phyloP scores from a whole-genome alignment of 768 basidiomycete species.

The Auriscalpium vulgare region DNA sequence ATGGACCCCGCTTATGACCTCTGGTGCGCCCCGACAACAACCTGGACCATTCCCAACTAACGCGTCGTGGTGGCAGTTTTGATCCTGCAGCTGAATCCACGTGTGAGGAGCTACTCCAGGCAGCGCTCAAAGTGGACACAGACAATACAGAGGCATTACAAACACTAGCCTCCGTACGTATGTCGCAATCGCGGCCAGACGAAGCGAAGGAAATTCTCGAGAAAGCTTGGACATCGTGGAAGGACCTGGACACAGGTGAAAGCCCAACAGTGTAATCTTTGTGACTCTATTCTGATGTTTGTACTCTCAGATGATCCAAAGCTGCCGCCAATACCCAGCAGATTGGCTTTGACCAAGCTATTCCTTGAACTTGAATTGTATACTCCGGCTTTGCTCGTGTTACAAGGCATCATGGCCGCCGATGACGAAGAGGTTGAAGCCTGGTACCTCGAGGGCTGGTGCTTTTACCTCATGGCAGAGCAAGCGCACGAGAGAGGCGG shows the following conservation, averaged over 20 bases:
- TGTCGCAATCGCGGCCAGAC: constrained; percentile 79
- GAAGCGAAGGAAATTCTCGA: constrained; percentile 70
- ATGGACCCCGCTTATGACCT: constrained; percentile 88
- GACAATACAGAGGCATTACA: constrained; percentile 75
- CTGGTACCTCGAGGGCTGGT: constrained; percentile 95
- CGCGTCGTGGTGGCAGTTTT: constrained; percentile 39
- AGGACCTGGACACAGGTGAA: constrained; percentile 52
- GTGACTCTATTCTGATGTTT: constrained; percentile 6
- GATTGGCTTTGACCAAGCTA: constrained; percentile 69
- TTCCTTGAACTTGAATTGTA: constrained; percentile 72
- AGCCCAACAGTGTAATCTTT: not conserved
- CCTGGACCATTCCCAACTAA: too few relatives aligned
- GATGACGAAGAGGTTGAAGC: constrained; percentile 87
- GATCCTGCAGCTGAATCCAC: constrained; percentile 75
- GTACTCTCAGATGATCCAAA: constrained; percentile 47
- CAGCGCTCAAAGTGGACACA: constrained; percentile 69
- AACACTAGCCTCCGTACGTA: constrained; percentile 74
- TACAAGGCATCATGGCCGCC: constrained; percentile 70
- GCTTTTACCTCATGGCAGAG: constrained; percentile 78
- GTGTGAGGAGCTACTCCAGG: constrained; percentile 67
- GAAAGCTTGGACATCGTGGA: constrained; percentile 60
- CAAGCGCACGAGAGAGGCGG: constrained; percentile 51
- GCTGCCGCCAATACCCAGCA: constrained; percentile 63
- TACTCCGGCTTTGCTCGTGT: constrained; percentile 62
- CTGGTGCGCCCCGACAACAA: constrained; percentile 42